These are phyloP conservation scores for Geotrichum macrosporum DNA, from an alignment of 1,139 yeast genomes.

Conservation along the genomic window DNA sequence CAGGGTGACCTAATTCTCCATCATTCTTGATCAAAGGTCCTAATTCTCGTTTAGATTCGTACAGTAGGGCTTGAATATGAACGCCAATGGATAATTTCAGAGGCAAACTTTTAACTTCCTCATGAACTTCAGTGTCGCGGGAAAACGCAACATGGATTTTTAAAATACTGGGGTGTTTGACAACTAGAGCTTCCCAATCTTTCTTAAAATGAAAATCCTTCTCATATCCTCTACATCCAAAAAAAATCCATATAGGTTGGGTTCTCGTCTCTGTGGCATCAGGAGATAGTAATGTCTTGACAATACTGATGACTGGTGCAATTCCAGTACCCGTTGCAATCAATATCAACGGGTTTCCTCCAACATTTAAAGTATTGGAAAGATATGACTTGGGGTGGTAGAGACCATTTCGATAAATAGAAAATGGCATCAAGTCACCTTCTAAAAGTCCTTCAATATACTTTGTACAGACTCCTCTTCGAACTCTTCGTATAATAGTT, in stretches of 20 bases:
- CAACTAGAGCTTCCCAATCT: conserved; percentile 43
- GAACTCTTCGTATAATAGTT: conserved; percentile 68
- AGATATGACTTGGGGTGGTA: conserved; percentile 31
- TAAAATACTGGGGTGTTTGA: conserved; percentile 26
- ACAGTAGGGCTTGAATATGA: conserved; percentile 70
- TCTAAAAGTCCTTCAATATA: conserved; percentile 55
- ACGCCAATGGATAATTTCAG: conserved; percentile 32
- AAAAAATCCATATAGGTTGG: conserved; percentile 46
- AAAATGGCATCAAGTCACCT: conserved; percentile 52
- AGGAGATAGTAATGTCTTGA: conserved; percentile 11
- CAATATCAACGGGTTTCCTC: conserved; percentile 56
- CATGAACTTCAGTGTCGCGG: conserved; percentile 6
- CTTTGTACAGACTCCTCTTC: conserved; percentile 80
- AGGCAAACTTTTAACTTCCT: not conserved
- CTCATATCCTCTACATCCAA: conserved; percentile 65
- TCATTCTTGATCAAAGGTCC: conserved; percentile 49
- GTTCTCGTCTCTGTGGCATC: conserved; percentile 10
- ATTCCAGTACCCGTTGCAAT: conserved; percentile 91
- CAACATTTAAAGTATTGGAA: conserved; percentile 25
- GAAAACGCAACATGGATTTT: conserved; percentile 20
- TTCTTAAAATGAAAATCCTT: conserved; percentile 67
- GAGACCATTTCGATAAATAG: conserved; percentile 43
- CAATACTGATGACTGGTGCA: conserved; percentile 59
- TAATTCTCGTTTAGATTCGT: conserved; percentile 45
- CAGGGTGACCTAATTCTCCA: conserved; percentile 11